phyloP scores from a whole-genome alignment of 306 rosid species.

The Gastrolobium bilobum region DNA sequence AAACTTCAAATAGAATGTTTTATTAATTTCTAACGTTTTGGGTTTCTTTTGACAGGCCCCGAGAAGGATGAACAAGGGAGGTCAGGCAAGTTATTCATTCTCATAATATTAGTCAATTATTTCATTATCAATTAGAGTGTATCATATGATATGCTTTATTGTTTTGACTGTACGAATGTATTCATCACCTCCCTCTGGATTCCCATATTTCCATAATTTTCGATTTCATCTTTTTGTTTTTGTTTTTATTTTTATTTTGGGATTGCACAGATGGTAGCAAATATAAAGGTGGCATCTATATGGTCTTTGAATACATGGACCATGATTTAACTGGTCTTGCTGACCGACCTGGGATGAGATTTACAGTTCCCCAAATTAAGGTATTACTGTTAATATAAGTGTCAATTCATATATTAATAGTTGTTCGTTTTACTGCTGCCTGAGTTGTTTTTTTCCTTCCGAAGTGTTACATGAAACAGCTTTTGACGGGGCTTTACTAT shows the following conservation, averaged over 20 bases:
- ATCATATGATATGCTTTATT: constrained; percentile 19
- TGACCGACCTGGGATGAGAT: constrained; percentile 80
- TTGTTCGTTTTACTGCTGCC: constrained; percentile 13
- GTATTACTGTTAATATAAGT: constrained; percentile 42
- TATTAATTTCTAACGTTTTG: constrained; percentile 4
- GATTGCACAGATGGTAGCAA: constrained; percentile 62
- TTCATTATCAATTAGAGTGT: constrained; percentile 1
- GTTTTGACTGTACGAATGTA: constrained; percentile 3
- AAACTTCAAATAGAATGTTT: not conserved
- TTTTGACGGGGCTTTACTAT: constrained; percentile 77
- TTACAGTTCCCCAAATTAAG: constrained; percentile 84
- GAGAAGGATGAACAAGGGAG: constrained; percentile 74
- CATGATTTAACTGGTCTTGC: constrained; percentile 87
- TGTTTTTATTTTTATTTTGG: constrained; percentile 22
- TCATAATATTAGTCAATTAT: constrained; percentile 23
- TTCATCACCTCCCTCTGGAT: constrained; percentile 12
- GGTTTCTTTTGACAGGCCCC: constrained; percentile 52
- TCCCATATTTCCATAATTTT: constrained; percentile 1
- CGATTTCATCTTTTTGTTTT: constrained; percentile 2
- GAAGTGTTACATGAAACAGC: constrained; percentile 80
- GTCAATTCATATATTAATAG: not conserved
- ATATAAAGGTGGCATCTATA: constrained; percentile 76
- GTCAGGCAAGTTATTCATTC: constrained; percentile 57
- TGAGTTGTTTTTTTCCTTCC: constrained; percentile 35
- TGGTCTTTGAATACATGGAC: constrained; percentile 90